phyloP scores from a whole-genome alignment of 768 basidiomycete species.

The Cytidiella melzeri region DNA sequence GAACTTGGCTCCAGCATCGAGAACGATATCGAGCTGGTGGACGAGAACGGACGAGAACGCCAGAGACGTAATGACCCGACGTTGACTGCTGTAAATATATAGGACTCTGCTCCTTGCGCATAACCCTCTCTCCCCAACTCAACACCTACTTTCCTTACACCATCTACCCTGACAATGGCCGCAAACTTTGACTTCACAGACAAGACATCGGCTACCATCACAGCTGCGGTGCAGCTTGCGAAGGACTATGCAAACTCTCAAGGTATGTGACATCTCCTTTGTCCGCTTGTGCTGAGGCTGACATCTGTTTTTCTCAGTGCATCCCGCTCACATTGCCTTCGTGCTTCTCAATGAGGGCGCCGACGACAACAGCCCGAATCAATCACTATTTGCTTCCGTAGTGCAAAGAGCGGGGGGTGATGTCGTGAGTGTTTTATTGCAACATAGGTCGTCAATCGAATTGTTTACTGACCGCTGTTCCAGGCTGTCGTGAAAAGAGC shows the following conservation, averaged over 20 bases:
- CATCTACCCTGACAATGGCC: slow-evolving; percentile 30
- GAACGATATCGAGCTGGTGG: not conserved
- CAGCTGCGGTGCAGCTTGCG: slow-evolving; percentile 71
- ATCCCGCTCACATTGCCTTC: slow-evolving; percentile 79
- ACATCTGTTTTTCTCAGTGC: slow-evolving; percentile 39
- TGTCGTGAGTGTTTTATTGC: slow-evolving; percentile 42
- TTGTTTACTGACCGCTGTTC: slow-evolving; percentile 7
- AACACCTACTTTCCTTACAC: slow-evolving; percentile 11
- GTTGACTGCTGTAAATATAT: no score
- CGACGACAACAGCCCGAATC: slow-evolving; percentile 29
- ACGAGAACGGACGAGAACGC: no score
- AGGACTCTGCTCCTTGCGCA: not conserved
- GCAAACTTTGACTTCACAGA: slow-evolving; percentile 80
- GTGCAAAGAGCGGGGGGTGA: slow-evolving; percentile 84
- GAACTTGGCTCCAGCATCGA: not conserved
- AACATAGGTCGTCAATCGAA: not conserved
- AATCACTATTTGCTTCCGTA: slow-evolving; percentile 70
- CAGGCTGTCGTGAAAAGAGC: slow-evolving; percentile 60
- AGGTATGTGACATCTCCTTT: slow-evolving; percentile 36
- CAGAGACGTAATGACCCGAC: no score
- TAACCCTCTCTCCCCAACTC: slow-evolving; percentile 1
- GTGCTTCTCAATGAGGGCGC: slow-evolving; percentile 70
- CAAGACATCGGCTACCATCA: slow-evolving; percentile 65
- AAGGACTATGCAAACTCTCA: slow-evolving; percentile 81
- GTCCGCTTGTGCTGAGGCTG: not conserved